Evolutionary conservation across 1,284 basidiomycete genomes (phyloP), one percentile per base, ranked within the genome.

Genomic region (Nidula niveotomentosa): DNA sequence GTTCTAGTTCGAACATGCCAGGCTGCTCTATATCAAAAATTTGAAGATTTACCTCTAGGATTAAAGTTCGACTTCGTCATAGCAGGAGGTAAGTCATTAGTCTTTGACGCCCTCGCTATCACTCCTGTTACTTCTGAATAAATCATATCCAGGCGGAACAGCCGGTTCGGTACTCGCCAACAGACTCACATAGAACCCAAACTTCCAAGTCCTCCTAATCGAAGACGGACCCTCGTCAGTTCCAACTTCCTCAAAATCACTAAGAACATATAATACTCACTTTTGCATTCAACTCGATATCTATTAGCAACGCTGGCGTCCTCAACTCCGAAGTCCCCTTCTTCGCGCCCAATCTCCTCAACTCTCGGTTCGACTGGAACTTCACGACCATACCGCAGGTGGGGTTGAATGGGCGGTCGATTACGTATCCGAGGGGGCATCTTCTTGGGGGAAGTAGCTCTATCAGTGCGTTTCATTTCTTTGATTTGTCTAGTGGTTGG

Each of bases 221-320:
- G 67, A 69, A 56, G 64, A 61, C 12, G 67, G 67, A 2, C 60
- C 60, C 8, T 60, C 55, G 64, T 64, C 9, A 49, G 62, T 61
- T 10, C 34, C 12, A 12, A 10, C 36, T 23, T 47, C 12, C 9
- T 9, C 8, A 6, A 6, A 34, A 17, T 15, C 49, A 23, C 23
- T 23, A 23, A 23, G 5, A 23, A 23, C 23, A 23, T 23, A 36
- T 15, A n/a, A 6, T 37, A 45, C 37, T 34, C 41, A 36, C 8
- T 15, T 6, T n/a, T 10, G 2, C n/a, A 35, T 41, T 12, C n/a
- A 2, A 8, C 6, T 15, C 18, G 12, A 23, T 23, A 23, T 5
- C 5, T 23, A 23, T 23, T 54, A 62, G 59, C 5, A 56, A 61
- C 50, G 44, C 50, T n/a, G 56, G 58, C 34, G 60, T 59, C 3